These are phyloP conservation scores for Byssochlamys sp. DNA, from an alignment of 2,329 filamentous ascomycete species.

Conservation along the genomic window DNA sequence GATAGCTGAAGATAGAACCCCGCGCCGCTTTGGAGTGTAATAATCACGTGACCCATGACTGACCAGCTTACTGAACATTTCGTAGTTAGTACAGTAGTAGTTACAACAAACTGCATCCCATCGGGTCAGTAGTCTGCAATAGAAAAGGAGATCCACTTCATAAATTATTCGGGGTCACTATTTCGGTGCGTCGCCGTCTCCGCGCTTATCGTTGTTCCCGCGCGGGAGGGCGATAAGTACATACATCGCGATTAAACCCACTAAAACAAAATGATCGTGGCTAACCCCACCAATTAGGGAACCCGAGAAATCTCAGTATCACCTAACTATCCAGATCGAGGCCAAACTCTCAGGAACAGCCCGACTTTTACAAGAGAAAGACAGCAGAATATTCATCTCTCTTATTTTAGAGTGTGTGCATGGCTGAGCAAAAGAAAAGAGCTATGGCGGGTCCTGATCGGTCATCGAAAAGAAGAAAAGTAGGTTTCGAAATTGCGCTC, in stretches of 20 bases:
- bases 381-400: neutral
- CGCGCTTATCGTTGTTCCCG: neutral
- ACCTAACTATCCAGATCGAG: neutral
- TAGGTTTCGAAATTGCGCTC: constrained; percentile 7
- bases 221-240: neutral
- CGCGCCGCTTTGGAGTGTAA: too few relatives aligned
- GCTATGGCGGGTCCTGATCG: constrained; percentile 18
- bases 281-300: neutral
- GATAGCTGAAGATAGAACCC: neutral
- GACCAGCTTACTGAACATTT: too few relatives aligned
- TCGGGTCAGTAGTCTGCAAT: too few relatives aligned
- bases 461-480: constrained; percentile 26
- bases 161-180: too few relatives aligned
- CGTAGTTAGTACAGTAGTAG: too few relatives aligned
- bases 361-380: neutral
- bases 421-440: constrained; percentile 22
- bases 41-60: too few relatives aligned
- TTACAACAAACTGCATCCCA: too few relatives aligned
- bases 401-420: constrained; percentile 2
- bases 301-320: neutral
- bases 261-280: neutral
- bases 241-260: neutral
- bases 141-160: too few relatives aligned
- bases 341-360: neutral
- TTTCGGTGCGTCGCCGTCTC: neutral